Evolutionary conservation across 2,329 filamentous ascomycete species (phyloP), one percentile per base, ranked within the genome.

Genomic region (Bipolaris cookei): DNA sequence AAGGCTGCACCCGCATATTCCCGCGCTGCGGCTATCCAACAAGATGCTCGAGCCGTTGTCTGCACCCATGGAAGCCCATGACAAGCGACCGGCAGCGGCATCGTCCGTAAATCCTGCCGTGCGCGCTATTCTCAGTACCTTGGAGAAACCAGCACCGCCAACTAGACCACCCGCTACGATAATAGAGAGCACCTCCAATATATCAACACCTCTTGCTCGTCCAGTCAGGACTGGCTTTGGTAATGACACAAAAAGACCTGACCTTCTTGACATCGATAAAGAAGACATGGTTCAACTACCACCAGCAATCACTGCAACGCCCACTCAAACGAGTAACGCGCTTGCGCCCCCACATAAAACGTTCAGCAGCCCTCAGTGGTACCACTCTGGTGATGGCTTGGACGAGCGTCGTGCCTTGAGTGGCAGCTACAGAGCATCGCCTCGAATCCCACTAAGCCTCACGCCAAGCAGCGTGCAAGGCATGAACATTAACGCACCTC

Each of bases 191-290:
- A 80, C 80, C 14, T 86, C 84, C 1, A 84, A 84, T 62, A 78
- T 85, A 68, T 79, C 83, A 14, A 86, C 84, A 16, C 84, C 84
- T 25, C 77, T 85, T 51, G 84, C 81, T 5, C 76, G 79, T 53
- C 82, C 83, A 54, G 53, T 72, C 28, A 65, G 58, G 11, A 52
- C 51, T 14, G 56, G 59, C 44, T 21, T 20, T 2, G 35, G 38
- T 7, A 43, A 48, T 39, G 55, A 56, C 34, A 43, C 49, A 5
- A 46, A 63, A 38, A 59, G 49, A 50, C 41, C 61, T 44, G 54
- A 63, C 35, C 60, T 78, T 6, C 75, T 71, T 18, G 71, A 78
- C 45, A 67, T 71, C n/a, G 76, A 78, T 48, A 70, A 74, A 37
- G 75, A 69, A 18, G 72, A 77, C 20, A 67, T 69, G 23, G 68